Conservation (phyloP, 176 grass and related monocot species). For the Raddia distichophylla region DNA sequence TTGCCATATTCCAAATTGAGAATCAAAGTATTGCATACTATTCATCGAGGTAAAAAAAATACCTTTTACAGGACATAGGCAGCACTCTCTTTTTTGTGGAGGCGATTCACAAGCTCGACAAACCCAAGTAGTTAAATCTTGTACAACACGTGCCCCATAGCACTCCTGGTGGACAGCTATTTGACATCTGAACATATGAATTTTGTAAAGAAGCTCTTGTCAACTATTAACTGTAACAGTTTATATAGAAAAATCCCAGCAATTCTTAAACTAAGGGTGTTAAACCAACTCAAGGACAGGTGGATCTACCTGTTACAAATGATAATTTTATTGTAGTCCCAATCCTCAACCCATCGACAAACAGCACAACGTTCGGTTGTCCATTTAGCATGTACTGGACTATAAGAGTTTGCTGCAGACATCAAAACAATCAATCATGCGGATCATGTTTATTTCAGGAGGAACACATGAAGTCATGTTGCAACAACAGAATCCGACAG, state of each 20-base stretch:
- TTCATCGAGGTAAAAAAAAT: conserved; percentile 22
- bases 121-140: conserved; percentile 88
- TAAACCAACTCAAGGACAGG: background rate
- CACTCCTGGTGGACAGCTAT: conserved; percentile 96
- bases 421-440: conserved; percentile 28
- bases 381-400: conserved; percentile 84
- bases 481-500: conserved; percentile 27
- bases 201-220: conserved; percentile 18
- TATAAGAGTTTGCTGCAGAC: conserved; percentile 68
- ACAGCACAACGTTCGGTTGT: conserved; percentile 93
- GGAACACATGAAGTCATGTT: background rate
- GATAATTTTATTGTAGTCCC: conserved; percentile 99
- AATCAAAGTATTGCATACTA: background rate
- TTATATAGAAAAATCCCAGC: conserved; percentile 23
- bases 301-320: conserved; percentile 93
- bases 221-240: background rate
- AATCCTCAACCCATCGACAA: conserved; percentile 97
- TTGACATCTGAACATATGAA: conserved; percentile 75
- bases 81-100: conserved; percentile 69
- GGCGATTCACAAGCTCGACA: conserved; percentile 84
- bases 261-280: background rate
- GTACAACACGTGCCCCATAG: conserved; percentile 70
- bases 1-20: background rate
- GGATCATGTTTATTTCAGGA: background rate
- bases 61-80: conserved; percentile 95